These are phyloP conservation scores for Leishmania amazonensis DNA, from an alignment of 208 protist species.

Conservation along the genomic window DNA sequence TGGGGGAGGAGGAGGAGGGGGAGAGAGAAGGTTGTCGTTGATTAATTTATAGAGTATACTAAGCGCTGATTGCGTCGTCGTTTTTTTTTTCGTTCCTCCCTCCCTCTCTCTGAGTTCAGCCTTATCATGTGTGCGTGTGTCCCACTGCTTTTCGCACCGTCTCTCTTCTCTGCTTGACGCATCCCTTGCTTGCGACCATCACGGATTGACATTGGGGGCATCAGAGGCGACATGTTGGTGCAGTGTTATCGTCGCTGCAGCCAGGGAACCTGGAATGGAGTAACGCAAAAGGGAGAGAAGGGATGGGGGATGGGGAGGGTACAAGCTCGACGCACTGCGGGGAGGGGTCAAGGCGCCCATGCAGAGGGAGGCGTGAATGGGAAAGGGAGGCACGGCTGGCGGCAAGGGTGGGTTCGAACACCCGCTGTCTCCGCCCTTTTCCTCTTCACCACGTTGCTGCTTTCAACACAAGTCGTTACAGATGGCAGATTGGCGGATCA, in stretches of 20 bases:
- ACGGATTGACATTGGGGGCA: background rate
- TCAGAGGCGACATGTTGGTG: background rate
- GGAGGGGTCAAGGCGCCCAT: background rate
- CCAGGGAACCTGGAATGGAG: background rate
- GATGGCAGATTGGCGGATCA: background rate
- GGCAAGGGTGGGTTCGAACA: background rate
- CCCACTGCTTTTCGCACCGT: background rate
- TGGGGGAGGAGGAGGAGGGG: background rate
- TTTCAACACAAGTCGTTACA: background rate
- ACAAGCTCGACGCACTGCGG: background rate
- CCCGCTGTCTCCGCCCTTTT: background rate
- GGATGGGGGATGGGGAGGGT: background rate
- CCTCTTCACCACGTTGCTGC: background rate
- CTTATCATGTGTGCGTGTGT: background rate
- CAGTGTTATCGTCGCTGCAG: background rate
- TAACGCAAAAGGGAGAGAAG: too few species aligned
- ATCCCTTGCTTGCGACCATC: background rate
- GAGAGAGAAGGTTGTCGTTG: background rate
- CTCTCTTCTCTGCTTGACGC: background rate
- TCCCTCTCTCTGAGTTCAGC: background rate
- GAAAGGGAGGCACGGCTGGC: background rate
- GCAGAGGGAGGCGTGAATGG: background rate
- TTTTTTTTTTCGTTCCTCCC: background rate
- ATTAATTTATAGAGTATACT: conserved; percentile 16
- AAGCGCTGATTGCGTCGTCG: background rate